phyloP scores from a whole-genome alignment of 2,329 filamentous ascomycete species.

The Phaeomoniella chlamydospora region DNA sequence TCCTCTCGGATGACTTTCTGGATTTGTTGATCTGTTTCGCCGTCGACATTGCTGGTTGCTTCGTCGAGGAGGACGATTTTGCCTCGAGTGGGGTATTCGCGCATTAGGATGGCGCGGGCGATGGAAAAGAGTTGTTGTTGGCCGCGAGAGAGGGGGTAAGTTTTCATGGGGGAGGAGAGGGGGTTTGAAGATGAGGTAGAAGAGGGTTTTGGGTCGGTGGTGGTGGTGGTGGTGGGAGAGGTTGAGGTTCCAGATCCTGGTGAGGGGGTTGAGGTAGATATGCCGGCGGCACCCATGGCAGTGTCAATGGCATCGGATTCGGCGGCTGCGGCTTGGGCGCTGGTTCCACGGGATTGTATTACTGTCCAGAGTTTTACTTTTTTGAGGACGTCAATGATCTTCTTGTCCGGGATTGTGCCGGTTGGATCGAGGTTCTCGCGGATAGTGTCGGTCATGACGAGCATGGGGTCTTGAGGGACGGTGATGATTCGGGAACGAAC shows the following conservation, averaged over 20 bases:
- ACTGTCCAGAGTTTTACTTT: not conserved
- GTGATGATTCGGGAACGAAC: conserved; percentile 6
- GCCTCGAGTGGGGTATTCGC: too few relatives aligned
- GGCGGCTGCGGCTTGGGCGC: not conserved
- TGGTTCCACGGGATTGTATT: not conserved
- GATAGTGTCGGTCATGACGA: conserved; percentile 11
- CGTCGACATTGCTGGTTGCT: conserved; percentile 21
- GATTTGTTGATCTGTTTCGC: conserved; percentile 22
- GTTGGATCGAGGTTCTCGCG: conserved; percentile 14
- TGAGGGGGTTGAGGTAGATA: not conserved
- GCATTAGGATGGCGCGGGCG: conserved; percentile 42
- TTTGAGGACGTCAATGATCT: not conserved
- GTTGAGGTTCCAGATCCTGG: not conserved
- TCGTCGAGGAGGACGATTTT: conserved; percentile 23
- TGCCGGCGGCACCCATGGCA: too few relatives aligned
- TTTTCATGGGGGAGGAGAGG: conserved; percentile 22
- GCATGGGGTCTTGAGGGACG: conserved; percentile 9
- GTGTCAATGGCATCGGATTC: too few relatives aligned
- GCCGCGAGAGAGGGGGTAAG: conserved; percentile 40
- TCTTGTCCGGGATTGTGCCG: not conserved
- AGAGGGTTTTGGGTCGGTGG: not conserved
- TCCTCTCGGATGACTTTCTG: conserved; percentile 13
- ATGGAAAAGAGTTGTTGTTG: conserved; percentile 50
- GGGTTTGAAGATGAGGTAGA: not conserved
- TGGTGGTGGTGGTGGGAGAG: not conserved